Evolutionary conservation across 2,329 filamentous ascomycete genomes (phyloP).

Genomic region (Neofusicoccum ribis): DNA sequence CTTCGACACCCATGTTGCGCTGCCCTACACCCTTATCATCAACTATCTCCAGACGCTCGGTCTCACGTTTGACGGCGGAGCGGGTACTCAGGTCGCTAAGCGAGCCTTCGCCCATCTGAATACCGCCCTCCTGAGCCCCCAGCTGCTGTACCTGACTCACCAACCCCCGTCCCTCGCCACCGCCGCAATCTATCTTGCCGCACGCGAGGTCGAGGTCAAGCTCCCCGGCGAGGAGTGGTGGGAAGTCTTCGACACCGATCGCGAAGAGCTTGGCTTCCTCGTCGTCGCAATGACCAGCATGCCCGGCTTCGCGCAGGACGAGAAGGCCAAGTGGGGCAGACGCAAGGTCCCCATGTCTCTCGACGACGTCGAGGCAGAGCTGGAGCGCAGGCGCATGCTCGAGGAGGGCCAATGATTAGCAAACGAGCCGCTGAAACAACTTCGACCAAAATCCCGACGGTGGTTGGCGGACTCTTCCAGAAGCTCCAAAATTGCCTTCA

Average conservation of each 20-base stretch:
- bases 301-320: conserved; percentile 65
- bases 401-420: conserved; percentile 12
- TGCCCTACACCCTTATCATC: conserved; percentile 83
- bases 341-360: conserved; percentile 60
- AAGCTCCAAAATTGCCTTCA: background rate
- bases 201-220: conserved; percentile 72
- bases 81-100: conserved; percentile 57
- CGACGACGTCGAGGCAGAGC: conserved; percentile 59
- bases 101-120: conserved; percentile 80
- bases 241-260: conserved; percentile 95
- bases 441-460: background rate
- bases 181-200: conserved; percentile 87
- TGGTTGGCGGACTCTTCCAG: background rate
- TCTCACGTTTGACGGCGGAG: conserved; percentile 50
- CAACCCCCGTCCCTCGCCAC: conserved; percentile 84
- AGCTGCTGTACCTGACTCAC: conserved; percentile 87
- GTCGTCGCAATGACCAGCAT: conserved; percentile 83
- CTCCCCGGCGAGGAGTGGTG: conserved; percentile 89
- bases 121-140: conserved; percentile 79
- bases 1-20: conserved; percentile 80
- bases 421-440: background rate
- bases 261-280: conserved; percentile 90
- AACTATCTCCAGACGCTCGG: conserved; percentile 92
- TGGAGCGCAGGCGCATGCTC: conserved; percentile 52
- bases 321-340: conserved; percentile 55